Conservation (phyloP, 2,329 filamentous ascomycete genomes). For the Pseudogymnoascus pannorum region DNA sequence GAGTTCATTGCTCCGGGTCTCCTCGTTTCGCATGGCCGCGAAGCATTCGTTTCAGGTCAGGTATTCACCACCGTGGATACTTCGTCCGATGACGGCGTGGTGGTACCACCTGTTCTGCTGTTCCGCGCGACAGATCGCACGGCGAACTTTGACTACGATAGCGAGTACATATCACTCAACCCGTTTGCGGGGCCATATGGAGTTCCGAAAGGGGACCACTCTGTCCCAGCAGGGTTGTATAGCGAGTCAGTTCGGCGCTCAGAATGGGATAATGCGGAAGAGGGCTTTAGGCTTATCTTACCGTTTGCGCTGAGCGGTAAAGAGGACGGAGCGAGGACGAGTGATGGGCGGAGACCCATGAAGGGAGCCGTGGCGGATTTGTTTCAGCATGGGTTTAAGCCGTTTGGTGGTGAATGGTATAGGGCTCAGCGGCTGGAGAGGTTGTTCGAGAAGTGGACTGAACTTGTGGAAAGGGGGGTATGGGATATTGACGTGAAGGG, state of each 20-base stretch:
- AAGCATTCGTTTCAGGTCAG: background rate
- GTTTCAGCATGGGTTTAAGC: constrained; percentile 14
- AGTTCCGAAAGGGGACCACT: background rate
- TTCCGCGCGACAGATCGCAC: background rate
- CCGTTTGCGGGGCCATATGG: background rate
- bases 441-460: constrained; percentile 14
- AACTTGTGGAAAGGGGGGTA: constrained; percentile 12
- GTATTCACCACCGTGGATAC: background rate
- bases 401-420: constrained; percentile 11
- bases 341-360: constrained; percentile 10
- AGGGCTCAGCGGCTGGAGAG: constrained; percentile 11
- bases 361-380: constrained; percentile 12
- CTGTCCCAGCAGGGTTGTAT: constrained; percentile 13
- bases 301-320: constrained; percentile 8
- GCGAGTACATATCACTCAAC: background rate
- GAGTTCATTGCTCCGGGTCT: constrained; percentile 12
- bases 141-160: background rate
- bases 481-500: constrained; percentile 12
- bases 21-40: constrained; percentile 1
- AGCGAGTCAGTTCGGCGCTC: background rate
- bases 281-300: constrained; percentile 11
- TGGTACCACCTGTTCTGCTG: background rate
- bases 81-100: background rate
- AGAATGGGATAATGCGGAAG: constrained; percentile 10
- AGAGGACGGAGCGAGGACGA: constrained; percentile 7